A percentile compares a stretch with the other conserved stretches of the same genome.
Evolutionary conservation across 1,284 basidiomycete genomes (phyloP).

Genomic region (Psilocybe mexicana): DNA sequence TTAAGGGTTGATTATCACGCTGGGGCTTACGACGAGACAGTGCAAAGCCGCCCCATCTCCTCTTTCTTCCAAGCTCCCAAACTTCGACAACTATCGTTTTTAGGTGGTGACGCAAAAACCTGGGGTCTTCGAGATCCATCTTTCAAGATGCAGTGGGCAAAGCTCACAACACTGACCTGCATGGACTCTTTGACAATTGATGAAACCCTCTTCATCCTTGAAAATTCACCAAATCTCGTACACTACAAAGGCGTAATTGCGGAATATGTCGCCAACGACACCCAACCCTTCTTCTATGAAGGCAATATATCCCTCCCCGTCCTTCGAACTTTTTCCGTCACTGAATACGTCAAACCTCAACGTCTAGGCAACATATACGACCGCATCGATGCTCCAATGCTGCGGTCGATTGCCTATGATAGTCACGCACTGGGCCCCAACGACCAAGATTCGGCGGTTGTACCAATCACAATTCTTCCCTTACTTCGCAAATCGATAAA

Average conservation of each 20-base stretch:
- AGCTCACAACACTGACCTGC: neutral
- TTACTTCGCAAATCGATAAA: neutral
- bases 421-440: neutral
- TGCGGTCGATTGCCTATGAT: neutral
- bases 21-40: neutral
- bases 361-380: too few species aligned
- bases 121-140: neutral
- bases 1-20: neutral
- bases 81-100: neutral
- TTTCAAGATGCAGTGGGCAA: neutral
- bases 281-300: neutral
- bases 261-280: neutral
- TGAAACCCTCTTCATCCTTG: neutral
- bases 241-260: neutral
- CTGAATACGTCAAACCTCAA: too few species aligned
- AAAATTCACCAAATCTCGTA: neutral
- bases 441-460: too few species aligned
- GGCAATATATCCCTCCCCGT: neutral
- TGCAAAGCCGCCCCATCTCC: neutral
- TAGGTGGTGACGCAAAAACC: neutral
- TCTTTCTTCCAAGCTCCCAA: neutral
- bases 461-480: neutral
- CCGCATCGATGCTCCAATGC: neutral
- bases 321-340: neutral
- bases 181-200: neutral